Evolutionary conservation across 768 basidiomycete genomes (phyloP).

Genomic region (Pleurotus salmoneostramineus): DNA sequence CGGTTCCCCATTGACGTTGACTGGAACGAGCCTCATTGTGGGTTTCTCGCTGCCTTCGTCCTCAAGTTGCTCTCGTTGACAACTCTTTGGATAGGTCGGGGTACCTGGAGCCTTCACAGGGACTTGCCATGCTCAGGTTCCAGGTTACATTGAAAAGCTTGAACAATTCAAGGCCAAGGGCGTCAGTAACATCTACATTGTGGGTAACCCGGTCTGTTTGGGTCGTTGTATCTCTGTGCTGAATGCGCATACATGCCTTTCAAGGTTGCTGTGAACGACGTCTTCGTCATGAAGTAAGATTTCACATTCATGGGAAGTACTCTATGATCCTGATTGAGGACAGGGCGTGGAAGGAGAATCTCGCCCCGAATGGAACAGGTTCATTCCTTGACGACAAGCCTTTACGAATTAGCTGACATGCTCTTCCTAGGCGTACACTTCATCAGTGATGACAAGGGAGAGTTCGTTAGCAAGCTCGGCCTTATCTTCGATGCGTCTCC

Average conservation of each 20-base stretch:
- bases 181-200: slow-evolving; percentile 63
- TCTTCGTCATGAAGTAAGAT: slow-evolving; percentile 60
- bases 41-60: slow-evolving; percentile 14
- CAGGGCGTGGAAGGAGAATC: slow-evolving; percentile 65
- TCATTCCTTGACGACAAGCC: slow-evolving; percentile 18
- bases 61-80: background rate
- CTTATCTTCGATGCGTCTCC: slow-evolving; percentile 59
- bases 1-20: slow-evolving; percentile 38
- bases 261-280: slow-evolving; percentile 68
- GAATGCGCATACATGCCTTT: background rate
- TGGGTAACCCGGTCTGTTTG: background rate
- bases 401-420: background rate
- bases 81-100: slow-evolving; percentile 43
- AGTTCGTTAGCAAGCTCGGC: slow-evolving; percentile 50
- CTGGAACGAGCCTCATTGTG: slow-evolving; percentile 64
- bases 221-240: background rate
- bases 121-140: slow-evolving; percentile 62
- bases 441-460: slow-evolving; percentile 66
- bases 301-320: background rate
- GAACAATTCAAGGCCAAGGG: slow-evolving; percentile 77
- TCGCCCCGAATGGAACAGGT: slow-evolving; percentile 58
- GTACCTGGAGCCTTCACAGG: slow-evolving; percentile 79
- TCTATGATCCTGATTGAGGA: background rate
- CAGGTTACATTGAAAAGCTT: slow-evolving; percentile 60
- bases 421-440: slow-evolving; percentile 45